Conservation (phyloP, 169 alveolate species). For the Cystoisospora suis region DNA sequence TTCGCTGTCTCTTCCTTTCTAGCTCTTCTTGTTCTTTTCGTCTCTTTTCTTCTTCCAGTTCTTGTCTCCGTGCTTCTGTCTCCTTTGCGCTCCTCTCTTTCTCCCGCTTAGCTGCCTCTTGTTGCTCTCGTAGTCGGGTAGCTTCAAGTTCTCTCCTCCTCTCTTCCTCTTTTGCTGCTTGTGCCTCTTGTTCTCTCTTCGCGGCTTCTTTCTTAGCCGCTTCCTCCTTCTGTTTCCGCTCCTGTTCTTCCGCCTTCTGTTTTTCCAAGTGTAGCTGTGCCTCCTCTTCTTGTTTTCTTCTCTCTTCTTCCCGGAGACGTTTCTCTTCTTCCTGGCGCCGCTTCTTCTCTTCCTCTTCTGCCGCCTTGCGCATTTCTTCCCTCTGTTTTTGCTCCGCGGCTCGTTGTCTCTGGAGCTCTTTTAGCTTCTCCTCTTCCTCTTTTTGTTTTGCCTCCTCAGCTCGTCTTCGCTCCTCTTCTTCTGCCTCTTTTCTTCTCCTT, state of each 20-base stretch:
- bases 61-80: not conserved
- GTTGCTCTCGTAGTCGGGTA: too few species aligned
- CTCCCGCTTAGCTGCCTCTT: too few species aligned
- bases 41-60: not conserved
- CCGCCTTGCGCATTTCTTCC: constrained; percentile 3
- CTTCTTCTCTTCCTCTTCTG: not conserved
- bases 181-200: not conserved
- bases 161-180: too few species aligned
- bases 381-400: not conserved
- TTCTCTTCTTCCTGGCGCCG: not conserved
- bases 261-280: not conserved
- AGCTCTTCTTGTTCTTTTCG: not conserved
- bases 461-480: constrained; percentile 24
- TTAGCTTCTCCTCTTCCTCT: not conserved
- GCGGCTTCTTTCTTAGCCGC: not conserved
- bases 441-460: not conserved
- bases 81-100: too few species aligned
- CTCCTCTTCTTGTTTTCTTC: not conserved
- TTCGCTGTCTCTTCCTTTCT: not conserved
- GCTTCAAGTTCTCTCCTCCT: too few species aligned
- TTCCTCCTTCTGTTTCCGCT: not conserved
- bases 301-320: not conserved
- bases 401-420: not conserved
- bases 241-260: not conserved
- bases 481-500: constrained; percentile 17